Conservation (phyloP, 441 rosid genomes). For the Gossypium schwendimanii region DNA sequence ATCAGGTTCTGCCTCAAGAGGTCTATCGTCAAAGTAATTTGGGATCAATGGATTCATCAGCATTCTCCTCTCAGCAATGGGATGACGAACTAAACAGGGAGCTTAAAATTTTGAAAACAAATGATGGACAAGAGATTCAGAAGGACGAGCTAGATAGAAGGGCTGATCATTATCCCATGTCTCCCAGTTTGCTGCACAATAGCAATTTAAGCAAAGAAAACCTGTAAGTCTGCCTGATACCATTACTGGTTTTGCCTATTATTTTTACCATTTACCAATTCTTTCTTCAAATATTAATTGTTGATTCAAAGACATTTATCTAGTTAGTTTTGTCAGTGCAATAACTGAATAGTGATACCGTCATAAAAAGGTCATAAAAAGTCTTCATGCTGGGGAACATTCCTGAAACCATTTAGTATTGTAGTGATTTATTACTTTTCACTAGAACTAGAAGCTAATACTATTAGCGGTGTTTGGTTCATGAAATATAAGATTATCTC, state of each 20-base stretch:
- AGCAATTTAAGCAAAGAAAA: conserved; percentile 61
- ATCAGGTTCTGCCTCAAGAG: conserved; percentile 86
- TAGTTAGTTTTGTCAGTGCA: not conserved
- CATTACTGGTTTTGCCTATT: not conserved
- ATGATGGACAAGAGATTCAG: conserved; percentile 41
- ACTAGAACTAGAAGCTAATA: too few species aligned
- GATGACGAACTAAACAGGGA: conserved; percentile 64
- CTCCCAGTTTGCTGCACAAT: conserved; percentile 85
- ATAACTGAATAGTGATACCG: not conserved
- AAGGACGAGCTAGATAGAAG: conserved; percentile 47
- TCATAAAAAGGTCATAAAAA: not conserved
- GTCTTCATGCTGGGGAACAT: not conserved
- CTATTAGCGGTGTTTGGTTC: too few species aligned
- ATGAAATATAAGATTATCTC: too few species aligned
- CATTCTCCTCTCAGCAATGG: conserved; percentile 55
- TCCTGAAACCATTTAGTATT: not conserved
- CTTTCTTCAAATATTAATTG: not conserved
- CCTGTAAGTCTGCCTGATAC: conserved; percentile 51
- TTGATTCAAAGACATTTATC: not conserved
- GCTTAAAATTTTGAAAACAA: conserved; percentile 53
- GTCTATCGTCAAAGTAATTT: conserved; percentile 43
- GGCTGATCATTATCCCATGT: conserved; percentile 52
- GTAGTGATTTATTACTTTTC: too few species aligned
- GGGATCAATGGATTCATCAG: conserved; percentile 43
- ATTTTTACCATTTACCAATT: not conserved